These are phyloP conservation scores for Nelumbo lutea DNA, from an alignment of 164 flowering plant species.

Conservation along the genomic window DNA sequence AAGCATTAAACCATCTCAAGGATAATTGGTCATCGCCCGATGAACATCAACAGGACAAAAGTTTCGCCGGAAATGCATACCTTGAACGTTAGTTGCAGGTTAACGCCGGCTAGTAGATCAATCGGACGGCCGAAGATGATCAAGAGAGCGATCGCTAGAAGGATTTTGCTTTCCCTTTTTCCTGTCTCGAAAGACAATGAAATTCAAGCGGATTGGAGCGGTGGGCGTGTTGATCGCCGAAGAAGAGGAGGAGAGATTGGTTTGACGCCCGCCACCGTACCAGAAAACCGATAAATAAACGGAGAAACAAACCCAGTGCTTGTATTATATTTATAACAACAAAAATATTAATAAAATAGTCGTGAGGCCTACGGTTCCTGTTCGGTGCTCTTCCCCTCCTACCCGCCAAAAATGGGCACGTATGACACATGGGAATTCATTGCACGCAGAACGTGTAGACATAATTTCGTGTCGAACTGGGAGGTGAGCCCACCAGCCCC, in stretches of 20 bases:
- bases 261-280: not conserved
- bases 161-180: not conserved
- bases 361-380: too few relatives aligned
- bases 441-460: too few relatives aligned
- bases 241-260: not conserved
- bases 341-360: too few relatives aligned
- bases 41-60: not conserved
- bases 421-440: too few relatives aligned
- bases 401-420: too few relatives aligned
- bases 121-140: not conserved
- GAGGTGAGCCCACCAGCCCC: too few relatives aligned
- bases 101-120: not conserved
- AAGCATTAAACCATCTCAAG: too few relatives aligned
- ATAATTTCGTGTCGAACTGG: too few relatives aligned
- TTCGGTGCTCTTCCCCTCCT: too few relatives aligned
- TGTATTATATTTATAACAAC: too few relatives aligned
- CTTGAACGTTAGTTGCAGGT: not conserved
- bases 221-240: not conserved
- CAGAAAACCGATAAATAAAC: not conserved
- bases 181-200: not conserved
- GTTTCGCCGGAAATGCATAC: not conserved
- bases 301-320: not conserved
- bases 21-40: too few relatives aligned
- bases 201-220: not conserved
- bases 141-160: not conserved